phyloP scores from a whole-genome alignment of 495 filamentous ascomycete genomes.

The Talaromyces trachyspermus region DNA sequence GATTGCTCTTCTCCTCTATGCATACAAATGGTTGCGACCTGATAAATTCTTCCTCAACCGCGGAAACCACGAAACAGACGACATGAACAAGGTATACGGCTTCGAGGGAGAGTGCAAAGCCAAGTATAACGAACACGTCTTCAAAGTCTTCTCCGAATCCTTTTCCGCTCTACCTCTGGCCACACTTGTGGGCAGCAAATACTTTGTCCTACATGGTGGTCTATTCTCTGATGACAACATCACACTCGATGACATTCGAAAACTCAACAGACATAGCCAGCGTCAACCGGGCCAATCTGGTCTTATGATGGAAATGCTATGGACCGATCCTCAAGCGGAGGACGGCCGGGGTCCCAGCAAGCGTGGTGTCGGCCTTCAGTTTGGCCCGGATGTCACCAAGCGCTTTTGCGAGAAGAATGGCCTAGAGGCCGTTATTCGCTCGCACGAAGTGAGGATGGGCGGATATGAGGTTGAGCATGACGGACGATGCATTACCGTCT shows the following conservation, averaged over 20 bases:
- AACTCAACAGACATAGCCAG: slow-evolving; percentile 85
- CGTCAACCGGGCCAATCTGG: slow-evolving; percentile 91
- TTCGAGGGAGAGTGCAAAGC: slow-evolving; percentile 98
- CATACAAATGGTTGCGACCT: slow-evolving; percentile 93
- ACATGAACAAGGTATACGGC: slow-evolving; percentile 98
- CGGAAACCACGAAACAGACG: slow-evolving; percentile 98
- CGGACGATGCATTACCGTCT: slow-evolving; percentile 96
- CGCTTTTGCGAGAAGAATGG: slow-evolving; percentile 95
- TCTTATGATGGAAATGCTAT: slow-evolving; percentile 99
- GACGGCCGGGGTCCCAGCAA: slow-evolving; percentile 92
- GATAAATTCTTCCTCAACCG: slow-evolving; percentile 90
- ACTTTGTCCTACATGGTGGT: slow-evolving; percentile 88
- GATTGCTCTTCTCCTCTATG: slow-evolving; percentile 87
- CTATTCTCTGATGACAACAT: slow-evolving; percentile 97
- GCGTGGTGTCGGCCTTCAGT: slow-evolving; percentile 91
- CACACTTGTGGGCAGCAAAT: slow-evolving; percentile 86
- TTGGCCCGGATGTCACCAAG: slow-evolving; percentile 95
- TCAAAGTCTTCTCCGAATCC: slow-evolving; percentile 97
- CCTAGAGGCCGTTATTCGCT: slow-evolving; percentile 88
- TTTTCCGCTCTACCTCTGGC: slow-evolving; percentile 93
- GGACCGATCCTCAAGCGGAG: slow-evolving; percentile 87
- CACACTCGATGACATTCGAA: slow-evolving; percentile 85
- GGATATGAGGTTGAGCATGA: slow-evolving; percentile 98
- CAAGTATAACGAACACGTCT: slow-evolving; percentile 93
- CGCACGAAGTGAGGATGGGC: slow-evolving; percentile 95